These are phyloP conservation scores for Eutypella sp. DNA, from an alignment of 2,329 filamentous ascomycete genomes.

Conservation along the genomic window DNA sequence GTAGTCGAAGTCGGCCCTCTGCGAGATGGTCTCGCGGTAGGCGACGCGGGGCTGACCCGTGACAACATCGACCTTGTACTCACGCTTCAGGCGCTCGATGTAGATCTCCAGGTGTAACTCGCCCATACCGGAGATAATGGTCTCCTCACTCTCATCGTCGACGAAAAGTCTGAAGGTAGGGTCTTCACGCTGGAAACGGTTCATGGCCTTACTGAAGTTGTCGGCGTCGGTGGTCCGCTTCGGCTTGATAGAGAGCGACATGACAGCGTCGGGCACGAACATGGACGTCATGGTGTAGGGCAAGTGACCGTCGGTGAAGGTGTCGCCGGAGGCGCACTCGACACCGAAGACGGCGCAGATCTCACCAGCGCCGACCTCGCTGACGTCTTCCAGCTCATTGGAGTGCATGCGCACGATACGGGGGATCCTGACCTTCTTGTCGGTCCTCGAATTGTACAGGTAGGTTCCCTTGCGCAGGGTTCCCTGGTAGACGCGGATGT, in stretches of 20 bases:
- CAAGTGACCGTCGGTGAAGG: constrained; percentile 89
- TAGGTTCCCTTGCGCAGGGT: constrained; percentile 81
- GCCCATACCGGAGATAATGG: constrained; percentile 97
- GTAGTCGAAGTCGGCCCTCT: constrained; percentile 81
- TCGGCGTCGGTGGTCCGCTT: constrained; percentile 87
- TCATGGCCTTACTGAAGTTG: constrained; percentile 98
- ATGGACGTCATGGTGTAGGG: constrained; percentile 97
- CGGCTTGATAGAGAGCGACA: constrained; percentile 94
- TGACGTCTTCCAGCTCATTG: constrained; percentile 97
- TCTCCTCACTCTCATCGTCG: constrained; percentile 88
- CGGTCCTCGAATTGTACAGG: constrained; percentile 87
- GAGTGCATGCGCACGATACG: constrained; percentile 99
- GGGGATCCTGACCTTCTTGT: constrained; percentile 94
- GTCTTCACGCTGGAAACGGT: constrained; percentile 96
- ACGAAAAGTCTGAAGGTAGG: constrained; percentile 95
- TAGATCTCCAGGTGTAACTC: constrained; percentile 97
- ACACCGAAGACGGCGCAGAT: constrained; percentile 98
- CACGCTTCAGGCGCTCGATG: constrained; percentile 90
- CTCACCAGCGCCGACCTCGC: constrained; percentile 88
- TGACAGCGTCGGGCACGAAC: constrained; percentile 96
- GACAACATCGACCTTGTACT: constrained; percentile 93
- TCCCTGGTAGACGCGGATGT: constrained; percentile 97
- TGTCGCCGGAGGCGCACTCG: constrained; percentile 95
- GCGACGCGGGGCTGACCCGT: constrained; percentile 97
- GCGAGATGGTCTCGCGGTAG: constrained; percentile 88